Evolutionary conservation across 805 yeast genomes (phyloP), one percentile per base, ranked within the genome.

Genomic region (Torulaspora quercuum): DNA sequence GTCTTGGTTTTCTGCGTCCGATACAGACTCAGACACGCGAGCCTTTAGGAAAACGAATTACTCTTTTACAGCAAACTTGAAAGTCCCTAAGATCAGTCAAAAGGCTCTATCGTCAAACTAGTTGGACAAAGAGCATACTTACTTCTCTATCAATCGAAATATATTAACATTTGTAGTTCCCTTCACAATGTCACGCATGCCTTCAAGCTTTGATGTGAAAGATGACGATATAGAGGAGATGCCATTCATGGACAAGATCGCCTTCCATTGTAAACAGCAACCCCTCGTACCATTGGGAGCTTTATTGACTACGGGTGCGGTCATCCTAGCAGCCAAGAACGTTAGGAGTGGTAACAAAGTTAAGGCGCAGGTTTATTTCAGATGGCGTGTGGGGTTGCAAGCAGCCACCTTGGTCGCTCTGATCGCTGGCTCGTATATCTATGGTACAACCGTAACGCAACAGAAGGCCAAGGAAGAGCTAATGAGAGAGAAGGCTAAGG

Each of bases 271-370:
- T 43, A 83, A 80, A 55, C 82, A 87, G 60, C 95, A 89, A 56
- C 97, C 97, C 2, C 64, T 84, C 7, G 96, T 89, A 1, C 96
- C 97, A 1, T 38, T 87, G 5, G 96, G 96, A 1, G 70, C 84
- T 10, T 54, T 82, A 3, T 76, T 82, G 30, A 89, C 97, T 3
- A 74, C 83, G 6, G 84, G 80, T 3, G 95, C 96, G 0, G 85
- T 89, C 20, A 64, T 73, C 0, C 65, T 88, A 46, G 94, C 96
- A 3, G 88, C 87, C 3, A 72, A 75, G 46, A 83, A 89, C 15
- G 68, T 88, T 44, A 73, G 80, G 49, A 66, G 69, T 19, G 95
- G 96, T 16, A 78, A 86, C 49, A 73, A 79, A 44, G 66, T 69
- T 28, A 77, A 76, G 37, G 94, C 96, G 0, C 95, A 89, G 63